Base-by-base conservation (phyloP, 2,329 filamentous ascomycete species). In the Phaeoacremonium minimum region DNA sequence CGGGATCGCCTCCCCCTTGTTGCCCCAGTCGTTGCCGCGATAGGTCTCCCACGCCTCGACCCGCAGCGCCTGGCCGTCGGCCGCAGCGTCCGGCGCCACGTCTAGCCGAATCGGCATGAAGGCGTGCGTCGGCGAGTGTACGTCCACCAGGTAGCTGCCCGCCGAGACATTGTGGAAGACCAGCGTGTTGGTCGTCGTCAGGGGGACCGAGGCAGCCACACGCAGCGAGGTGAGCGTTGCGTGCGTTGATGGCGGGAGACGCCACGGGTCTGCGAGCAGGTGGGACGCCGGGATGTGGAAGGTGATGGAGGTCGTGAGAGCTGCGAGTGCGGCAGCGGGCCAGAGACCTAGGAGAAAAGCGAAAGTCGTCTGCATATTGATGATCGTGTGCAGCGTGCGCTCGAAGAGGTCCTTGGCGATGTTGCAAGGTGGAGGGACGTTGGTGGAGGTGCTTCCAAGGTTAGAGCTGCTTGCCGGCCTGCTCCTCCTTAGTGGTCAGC, bases 11-110 rank as follows among this genome's bases (percentile, higher is more conserved):
- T 85, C 83, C 13, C 90, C 91, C 53, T 80, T 85, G 57, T 95
- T 94, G 14, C 72, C 80, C 89, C 91, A 96, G 49, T 93, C 86
- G 51, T 95, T 91, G 1, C 88, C 89, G 32, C 88, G 73, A 57
- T 83, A 95, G 17, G 88, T 95, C 68, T 91, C 86, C 83, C 86
- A 93, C 18, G 81, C 81, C 29, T 72, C 64, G 4, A 88, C 69
- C 32, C 71, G 58, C 28, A 68, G 60, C 35, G 43, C 57, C 36
- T 28, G 36, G n/a, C 29, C 45, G 7, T 61, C 59, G 47, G 64
- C 57, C 15, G 61, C 56, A 26, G 63, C 59, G 35, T 60, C 44
- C 36, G 46, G 50, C 3, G 52, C 48, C 14, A 93, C 76, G 55
- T 97, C 93, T 18, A 97, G 75, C 30, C 91, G 75, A 58, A 94